These are phyloP conservation scores for Gossypium laxum DNA, from an alignment of 441 rosid species.

Conservation along the genomic window DNA sequence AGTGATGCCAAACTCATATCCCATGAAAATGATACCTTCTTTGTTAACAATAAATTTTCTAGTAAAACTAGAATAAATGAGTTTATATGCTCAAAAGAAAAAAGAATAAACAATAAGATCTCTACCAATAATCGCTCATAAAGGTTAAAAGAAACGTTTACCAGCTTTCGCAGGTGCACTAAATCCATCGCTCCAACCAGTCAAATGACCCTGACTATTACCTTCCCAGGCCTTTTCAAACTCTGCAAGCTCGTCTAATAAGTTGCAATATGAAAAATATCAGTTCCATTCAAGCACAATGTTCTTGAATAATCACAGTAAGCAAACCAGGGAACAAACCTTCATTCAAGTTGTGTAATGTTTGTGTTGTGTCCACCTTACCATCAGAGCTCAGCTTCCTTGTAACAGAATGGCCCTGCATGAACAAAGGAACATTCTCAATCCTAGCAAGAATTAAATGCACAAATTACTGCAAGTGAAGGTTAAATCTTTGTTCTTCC, in stretches of 20 bases:
- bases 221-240: constrained; percentile 67
- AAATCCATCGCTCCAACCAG: constrained; percentile 24
- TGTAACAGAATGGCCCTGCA: constrained; percentile 70
- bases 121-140: not conserved
- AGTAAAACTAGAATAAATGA: not conserved
- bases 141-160: constrained; percentile 15
- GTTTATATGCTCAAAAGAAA: not conserved
- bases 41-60: not conserved
- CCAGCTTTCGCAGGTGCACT: constrained; percentile 25
- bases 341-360: constrained; percentile 66
- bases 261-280: not conserved
- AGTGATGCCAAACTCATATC: not conserved
- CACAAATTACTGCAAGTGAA: not conserved
- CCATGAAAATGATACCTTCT: not conserved
- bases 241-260: constrained; percentile 49
- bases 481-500: not conserved
- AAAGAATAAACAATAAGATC: not conserved
- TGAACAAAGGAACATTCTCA: constrained; percentile 11
- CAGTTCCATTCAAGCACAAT: constrained; percentile 4
- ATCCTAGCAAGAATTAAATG: not conserved
- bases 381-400: constrained; percentile 67
- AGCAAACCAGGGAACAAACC: constrained; percentile 32
- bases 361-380: constrained; percentile 62
- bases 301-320: constrained; percentile 2
- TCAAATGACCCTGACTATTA: constrained; percentile 27